Evolutionary conservation across 768 basidiomycete species (phyloP).

Genomic region (Hygrophoropsis aurantiaca): DNA sequence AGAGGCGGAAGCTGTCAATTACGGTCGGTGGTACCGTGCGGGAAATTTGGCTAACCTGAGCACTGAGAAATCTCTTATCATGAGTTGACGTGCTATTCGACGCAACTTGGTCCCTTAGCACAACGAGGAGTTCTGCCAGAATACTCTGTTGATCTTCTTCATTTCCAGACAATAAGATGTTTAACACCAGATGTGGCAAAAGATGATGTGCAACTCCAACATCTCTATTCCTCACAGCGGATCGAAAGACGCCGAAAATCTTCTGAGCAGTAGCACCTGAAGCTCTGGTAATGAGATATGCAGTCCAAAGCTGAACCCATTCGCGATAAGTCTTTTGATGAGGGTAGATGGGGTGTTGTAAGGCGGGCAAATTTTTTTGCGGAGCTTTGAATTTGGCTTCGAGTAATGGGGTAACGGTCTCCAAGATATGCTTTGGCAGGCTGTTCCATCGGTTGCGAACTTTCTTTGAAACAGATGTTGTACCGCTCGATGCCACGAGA

Average conservation of each 20-base stretch:
- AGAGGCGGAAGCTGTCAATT: background rate
- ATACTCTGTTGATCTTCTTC: constrained; percentile 65
- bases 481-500: constrained; percentile 57
- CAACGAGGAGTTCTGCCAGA: constrained; percentile 71
- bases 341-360: constrained; percentile 77
- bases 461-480: constrained; percentile 56
- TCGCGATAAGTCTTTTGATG: constrained; percentile 83
- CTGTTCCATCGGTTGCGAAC: constrained; percentile 76
- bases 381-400: constrained; percentile 62
- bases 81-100: constrained; percentile 52
- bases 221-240: constrained; percentile 82
- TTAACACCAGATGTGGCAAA: constrained; percentile 88
- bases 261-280: constrained; percentile 55
- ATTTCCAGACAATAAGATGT: constrained; percentile 75
- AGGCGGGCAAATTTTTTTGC: constrained; percentile 36
- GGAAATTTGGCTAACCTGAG: constrained; percentile 63
- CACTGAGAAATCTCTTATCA: constrained; percentile 87
- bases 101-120: constrained; percentile 86
- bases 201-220: constrained; percentile 92
- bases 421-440: constrained; percentile 80
- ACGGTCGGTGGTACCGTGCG: background rate
- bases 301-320: constrained; percentile 92
- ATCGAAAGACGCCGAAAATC: constrained; percentile 79
- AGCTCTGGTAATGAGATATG: constrained; percentile 70
- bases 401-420: constrained; percentile 83